phyloP scores from a whole-genome alignment of 2,329 filamentous ascomycete species.

The Didymella arachidicola region DNA sequence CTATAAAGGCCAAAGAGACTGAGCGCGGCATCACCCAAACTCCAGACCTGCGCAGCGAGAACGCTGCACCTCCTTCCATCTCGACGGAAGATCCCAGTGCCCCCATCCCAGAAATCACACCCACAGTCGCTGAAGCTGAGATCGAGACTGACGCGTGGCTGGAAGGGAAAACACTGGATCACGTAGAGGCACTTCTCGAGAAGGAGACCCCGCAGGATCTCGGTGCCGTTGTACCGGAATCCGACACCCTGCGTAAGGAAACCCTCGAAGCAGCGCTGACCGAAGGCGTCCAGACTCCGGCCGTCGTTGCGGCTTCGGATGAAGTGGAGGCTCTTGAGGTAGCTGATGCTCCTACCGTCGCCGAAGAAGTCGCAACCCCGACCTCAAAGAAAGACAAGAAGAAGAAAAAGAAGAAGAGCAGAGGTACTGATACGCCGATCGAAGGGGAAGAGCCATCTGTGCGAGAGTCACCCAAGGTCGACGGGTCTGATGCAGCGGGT shows the following conservation, averaged over 20 bases:
- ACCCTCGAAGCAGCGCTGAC: neutral
- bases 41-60: constrained; percentile 13
- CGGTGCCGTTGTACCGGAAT: neutral
- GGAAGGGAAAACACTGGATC: constrained; percentile 9
- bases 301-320: neutral
- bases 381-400: constrained; percentile 31
- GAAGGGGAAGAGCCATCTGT: constrained; percentile 13
- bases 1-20: constrained; percentile 32
- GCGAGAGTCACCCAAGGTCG: neutral
- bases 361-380: constrained; percentile 25
- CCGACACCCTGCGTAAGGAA: neutral
- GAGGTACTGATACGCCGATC: constrained; percentile 18
- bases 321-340: neutral
- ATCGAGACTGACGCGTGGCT: constrained; percentile 12
- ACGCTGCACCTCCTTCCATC: neutral
- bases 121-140: neutral
- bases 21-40: constrained; percentile 24
- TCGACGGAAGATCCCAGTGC: neutral
- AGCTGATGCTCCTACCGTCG: constrained; percentile 9
- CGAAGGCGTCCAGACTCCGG: neutral
- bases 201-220: constrained; percentile 12
- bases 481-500: neutral
- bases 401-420: constrained; percentile 36
- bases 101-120: neutral
- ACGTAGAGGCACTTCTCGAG: constrained; percentile 10